Percentiles rank a stretch among this genome's conserved stretches.
phyloP scores from a whole-genome alignment of 2,329 filamentous ascomycete genomes.

The Myriangium duriaei region DNA sequence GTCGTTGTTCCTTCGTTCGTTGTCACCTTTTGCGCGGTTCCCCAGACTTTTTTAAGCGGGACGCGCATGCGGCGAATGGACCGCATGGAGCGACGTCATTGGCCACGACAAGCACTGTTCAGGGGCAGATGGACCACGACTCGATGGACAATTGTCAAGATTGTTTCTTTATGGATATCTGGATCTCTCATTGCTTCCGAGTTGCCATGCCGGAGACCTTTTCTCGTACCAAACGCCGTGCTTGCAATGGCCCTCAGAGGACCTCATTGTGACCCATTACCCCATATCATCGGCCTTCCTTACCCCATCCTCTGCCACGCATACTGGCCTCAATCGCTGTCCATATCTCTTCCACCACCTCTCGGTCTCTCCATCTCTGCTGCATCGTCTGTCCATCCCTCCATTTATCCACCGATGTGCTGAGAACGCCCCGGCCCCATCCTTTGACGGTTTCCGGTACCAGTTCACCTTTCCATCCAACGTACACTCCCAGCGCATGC shows the following conservation, averaged over 20 bases:
- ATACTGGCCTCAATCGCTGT: constrained; percentile 77
- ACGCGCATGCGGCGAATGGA: not conserved
- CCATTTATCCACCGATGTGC: constrained; percentile 75
- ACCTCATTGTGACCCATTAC: too few species aligned
- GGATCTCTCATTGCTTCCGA: too few species aligned
- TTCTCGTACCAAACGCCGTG: too few species aligned
- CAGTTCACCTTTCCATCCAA: constrained; percentile 81
- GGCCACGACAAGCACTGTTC: not conserved
- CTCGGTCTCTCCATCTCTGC: constrained; percentile 71
- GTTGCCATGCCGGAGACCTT: too few species aligned
- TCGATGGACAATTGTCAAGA: constrained; percentile 4
- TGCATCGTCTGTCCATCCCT: constrained; percentile 36
- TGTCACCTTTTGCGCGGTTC: too few species aligned
- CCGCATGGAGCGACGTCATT: not conserved
- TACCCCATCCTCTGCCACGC: constrained; percentile 71
- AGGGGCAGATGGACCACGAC: constrained; percentile 1
- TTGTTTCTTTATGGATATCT: too few species aligned
- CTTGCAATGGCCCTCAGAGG: too few species aligned
- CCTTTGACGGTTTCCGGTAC: constrained; percentile 63
- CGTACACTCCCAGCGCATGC: constrained; percentile 74
- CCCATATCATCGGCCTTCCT: constrained; percentile 46
- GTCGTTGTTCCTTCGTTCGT: too few species aligned
- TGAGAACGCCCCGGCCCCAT: constrained; percentile 77
- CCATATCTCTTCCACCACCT: constrained; percentile 91
- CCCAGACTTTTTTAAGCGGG: not conserved